Evolutionary conservation across 352 stramenopile genomes (phyloP).

Genomic region (Plasmopara muralis): DNA sequence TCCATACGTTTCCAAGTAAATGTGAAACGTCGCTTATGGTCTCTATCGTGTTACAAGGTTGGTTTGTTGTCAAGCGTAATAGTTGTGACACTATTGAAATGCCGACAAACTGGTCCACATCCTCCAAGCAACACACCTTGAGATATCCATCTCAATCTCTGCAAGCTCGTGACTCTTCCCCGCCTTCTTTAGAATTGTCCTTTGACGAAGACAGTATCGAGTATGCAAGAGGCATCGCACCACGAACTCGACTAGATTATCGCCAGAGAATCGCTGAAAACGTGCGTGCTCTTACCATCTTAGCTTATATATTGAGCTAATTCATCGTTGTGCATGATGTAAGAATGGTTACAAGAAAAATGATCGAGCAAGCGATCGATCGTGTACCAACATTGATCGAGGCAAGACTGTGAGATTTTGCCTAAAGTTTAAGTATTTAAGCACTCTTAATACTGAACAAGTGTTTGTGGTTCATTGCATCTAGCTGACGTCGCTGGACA

Average conservation of each 20-base stretch:
- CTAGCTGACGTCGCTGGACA: neutral
- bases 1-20: conserved; percentile 18
- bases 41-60: neutral
- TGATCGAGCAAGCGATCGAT: no score
- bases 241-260: conserved; percentile 1
- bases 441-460: no score
- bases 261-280: neutral
- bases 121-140: neutral
- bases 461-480: neutral
- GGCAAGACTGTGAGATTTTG: conserved; percentile 6
- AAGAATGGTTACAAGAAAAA: no score
- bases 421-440: no score
- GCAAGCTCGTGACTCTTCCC: neutral
- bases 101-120: conserved; percentile 6
- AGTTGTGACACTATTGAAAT: conserved; percentile 2
- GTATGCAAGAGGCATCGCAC: neutral
- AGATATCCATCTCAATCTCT: neutral
- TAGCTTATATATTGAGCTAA: no score
- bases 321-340: no score
- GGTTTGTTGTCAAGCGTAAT: neutral
- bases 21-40: conserved; percentile 20
- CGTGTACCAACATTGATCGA: neutral
- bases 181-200: conserved; percentile 6
- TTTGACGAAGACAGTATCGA: conserved; percentile 9
- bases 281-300: no score